These are phyloP conservation scores for Saksenaea oblongispora DNA, from an alignment of 371 early-diverging fungal genomes.

Conservation along the genomic window DNA sequence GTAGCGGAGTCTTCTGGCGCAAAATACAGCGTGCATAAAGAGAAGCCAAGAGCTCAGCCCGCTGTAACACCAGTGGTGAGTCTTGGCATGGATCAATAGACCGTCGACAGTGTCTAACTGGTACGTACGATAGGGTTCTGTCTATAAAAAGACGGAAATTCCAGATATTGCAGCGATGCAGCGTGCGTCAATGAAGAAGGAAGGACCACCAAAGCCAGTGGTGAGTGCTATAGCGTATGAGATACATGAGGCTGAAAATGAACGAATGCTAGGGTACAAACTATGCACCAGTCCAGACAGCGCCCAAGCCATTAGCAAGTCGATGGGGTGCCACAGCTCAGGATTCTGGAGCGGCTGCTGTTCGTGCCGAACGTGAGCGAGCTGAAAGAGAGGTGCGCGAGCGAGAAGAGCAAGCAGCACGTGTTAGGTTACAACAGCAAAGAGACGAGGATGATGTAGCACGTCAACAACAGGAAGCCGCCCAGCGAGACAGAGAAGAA, in stretches of 20 bases:
- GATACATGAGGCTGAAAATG: not conserved
- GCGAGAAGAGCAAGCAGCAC: conserved; percentile 42
- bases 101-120: not conserved
- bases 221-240: conserved; percentile 13
- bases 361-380: conserved; percentile 52
- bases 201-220: conserved; percentile 52
- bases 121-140: conserved; percentile 45
- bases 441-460: conserved; percentile 24
- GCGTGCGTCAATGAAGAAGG: conserved; percentile 56
- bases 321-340: conserved; percentile 40
- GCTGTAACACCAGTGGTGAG: conserved; percentile 55
- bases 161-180: conserved; percentile 68
- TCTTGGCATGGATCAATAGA: not conserved
- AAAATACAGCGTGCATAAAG: conserved; percentile 85
- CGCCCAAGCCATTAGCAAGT: conserved; percentile 43
- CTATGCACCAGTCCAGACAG: conserved; percentile 45
- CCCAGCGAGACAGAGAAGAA: conserved; percentile 19
- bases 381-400: conserved; percentile 57
- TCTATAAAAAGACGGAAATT: conserved; percentile 64
- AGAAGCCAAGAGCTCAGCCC: conserved; percentile 42
- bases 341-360: conserved; percentile 33
- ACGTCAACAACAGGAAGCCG: conserved; percentile 11
- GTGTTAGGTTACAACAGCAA: conserved; percentile 13
- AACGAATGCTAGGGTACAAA: conserved; percentile 36
- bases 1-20: conserved; percentile 85